Evolutionary conservation across 2,329 filamentous ascomycete species (phyloP).

Genomic region (Cladosporium sp.): DNA sequence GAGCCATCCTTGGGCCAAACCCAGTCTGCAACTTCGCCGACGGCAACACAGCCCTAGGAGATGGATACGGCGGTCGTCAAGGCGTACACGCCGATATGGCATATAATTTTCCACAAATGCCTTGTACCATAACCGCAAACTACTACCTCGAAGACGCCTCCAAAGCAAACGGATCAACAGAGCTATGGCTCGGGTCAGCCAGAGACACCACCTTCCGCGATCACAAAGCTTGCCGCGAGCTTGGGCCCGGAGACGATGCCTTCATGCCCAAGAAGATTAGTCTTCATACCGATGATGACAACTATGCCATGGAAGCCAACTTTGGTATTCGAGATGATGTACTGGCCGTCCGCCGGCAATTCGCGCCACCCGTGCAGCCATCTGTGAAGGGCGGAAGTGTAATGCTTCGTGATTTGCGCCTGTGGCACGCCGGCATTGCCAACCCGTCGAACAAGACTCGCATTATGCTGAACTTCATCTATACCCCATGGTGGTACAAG

Average conservation of each 20-base stretch:
- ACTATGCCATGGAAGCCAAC: background rate
- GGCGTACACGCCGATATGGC: background rate
- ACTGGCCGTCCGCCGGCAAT: background rate
- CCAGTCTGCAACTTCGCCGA: constrained; percentile 46
- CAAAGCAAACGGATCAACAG: background rate
- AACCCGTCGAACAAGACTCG: background rate
- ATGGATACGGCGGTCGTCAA: background rate
- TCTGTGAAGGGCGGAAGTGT: background rate
- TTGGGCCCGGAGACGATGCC: background rate
- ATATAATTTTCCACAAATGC: background rate
- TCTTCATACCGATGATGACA: background rate
- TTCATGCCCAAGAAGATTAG: background rate
- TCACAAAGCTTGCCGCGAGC: background rate
- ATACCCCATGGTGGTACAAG: background rate
- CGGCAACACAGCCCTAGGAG: background rate
- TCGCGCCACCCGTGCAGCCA: background rate
- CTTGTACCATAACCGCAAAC: background rate
- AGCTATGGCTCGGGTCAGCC: background rate
- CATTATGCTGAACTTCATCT: background rate
- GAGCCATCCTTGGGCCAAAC: constrained; percentile 44
- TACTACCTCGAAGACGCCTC: background rate
- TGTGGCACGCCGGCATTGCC: background rate
- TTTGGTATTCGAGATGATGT: background rate
- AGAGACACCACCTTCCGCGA: background rate
- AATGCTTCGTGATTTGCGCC: background rate